Evolutionary conservation across 148 eudicot species (phyloP).

Genomic region (Cornus florida): DNA sequence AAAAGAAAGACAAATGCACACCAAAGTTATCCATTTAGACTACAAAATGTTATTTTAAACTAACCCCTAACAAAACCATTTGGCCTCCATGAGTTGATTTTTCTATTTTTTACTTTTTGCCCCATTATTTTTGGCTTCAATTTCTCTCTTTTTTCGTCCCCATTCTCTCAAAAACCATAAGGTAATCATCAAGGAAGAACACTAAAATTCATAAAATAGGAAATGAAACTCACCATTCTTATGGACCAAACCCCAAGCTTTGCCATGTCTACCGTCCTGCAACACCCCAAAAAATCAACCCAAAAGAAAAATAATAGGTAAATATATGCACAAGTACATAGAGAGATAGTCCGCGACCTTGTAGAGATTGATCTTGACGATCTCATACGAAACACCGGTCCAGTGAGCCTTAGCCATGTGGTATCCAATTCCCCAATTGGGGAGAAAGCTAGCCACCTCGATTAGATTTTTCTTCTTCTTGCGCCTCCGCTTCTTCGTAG

Average conservation of each 20-base stretch:
- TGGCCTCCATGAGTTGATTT: not conserved
- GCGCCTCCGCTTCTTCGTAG: constrained; percentile 36
- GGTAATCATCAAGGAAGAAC: too few relatives aligned
- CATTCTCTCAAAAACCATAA: not conserved
- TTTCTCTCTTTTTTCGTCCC: not conserved
- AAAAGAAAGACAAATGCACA: too few relatives aligned
- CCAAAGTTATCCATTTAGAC: too few relatives aligned
- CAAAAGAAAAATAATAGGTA: constrained; percentile 7
- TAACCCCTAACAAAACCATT: not conserved
- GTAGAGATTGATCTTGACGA: constrained; percentile 80
- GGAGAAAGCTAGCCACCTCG: constrained; percentile 81
- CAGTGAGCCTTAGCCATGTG: constrained; percentile 91
- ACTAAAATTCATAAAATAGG: not conserved
- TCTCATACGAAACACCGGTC: constrained; percentile 74
- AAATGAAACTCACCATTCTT: constrained; percentile 48
- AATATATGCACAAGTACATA: not conserved
- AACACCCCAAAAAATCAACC: constrained; percentile 13
- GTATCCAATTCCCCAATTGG: constrained; percentile 93
- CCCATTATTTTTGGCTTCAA: not conserved
- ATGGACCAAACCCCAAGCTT: constrained; percentile 80
- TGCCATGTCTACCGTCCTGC: constrained; percentile 81
- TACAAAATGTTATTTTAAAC: not conserved
- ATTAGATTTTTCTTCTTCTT: constrained; percentile 81
- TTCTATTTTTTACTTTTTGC: too few relatives aligned
- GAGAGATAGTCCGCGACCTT: not conserved